phyloP scores from a whole-genome alignment of 2,329 filamentous ascomycete species.

The Sporothrix sp. region DNA sequence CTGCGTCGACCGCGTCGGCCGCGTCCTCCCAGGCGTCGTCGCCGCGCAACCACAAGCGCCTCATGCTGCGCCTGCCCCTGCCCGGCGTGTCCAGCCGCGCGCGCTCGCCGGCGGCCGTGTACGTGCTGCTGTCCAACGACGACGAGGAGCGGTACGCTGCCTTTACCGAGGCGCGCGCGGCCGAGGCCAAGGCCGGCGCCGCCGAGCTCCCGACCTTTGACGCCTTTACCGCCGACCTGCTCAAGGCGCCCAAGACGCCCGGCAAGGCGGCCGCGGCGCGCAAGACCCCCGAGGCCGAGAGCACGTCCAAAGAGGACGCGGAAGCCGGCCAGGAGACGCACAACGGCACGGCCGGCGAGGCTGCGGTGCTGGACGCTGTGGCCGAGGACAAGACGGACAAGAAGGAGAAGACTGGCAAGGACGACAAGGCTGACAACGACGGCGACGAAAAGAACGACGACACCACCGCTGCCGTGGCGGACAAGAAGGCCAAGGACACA shows the following conservation, averaged over 20 bases:
- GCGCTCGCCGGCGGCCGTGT: slow-evolving; percentile 14
- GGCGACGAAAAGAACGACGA: too few relatives aligned
- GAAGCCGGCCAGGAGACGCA: too few relatives aligned
- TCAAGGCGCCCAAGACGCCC: too few relatives aligned
- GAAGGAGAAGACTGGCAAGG: too few relatives aligned
- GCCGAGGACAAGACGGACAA: neutral
- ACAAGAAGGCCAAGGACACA: neutral
- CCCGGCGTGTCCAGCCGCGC: slow-evolving; percentile 2
- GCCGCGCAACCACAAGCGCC: neutral
- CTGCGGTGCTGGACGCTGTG: too few relatives aligned
- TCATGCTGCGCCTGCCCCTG: slow-evolving; percentile 15
- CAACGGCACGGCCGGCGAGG: too few relatives aligned
- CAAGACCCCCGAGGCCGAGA: too few relatives aligned
- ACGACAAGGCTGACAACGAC: too few relatives aligned
- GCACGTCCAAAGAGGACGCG: too few relatives aligned
- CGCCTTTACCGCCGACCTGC: neutral
- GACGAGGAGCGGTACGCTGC: slow-evolving; percentile 12
- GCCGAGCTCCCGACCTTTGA: neutral
- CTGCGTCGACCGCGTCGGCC: neutral
- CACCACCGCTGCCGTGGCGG: neutral
- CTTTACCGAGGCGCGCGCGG: slow-evolving; percentile 9
- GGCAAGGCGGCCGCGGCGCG: too few relatives aligned
- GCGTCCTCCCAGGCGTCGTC: neutral
- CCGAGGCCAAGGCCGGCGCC: slow-evolving; percentile 7
- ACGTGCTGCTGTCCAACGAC: slow-evolving; percentile 4